Evolutionary conservation across 164 flowering plant genomes (phyloP).

Genomic region (Saururus chinensis): DNA sequence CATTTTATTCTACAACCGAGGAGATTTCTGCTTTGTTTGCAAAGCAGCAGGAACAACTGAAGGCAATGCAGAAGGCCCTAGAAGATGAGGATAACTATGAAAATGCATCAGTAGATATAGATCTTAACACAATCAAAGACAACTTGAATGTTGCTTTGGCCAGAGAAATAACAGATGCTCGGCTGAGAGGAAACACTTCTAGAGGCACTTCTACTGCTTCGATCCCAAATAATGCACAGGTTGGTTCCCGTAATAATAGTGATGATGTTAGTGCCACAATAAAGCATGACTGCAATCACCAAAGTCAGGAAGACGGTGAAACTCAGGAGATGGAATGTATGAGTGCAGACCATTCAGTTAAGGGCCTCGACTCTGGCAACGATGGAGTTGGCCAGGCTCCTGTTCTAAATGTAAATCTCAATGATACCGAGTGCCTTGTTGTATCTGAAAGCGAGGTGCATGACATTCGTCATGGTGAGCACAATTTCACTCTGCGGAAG

Average conservation of each 20-base stretch:
- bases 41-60: constrained; percentile 94
- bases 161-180: constrained; percentile 15
- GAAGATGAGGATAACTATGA: constrained; percentile 93
- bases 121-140: constrained; percentile 22
- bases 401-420: constrained; percentile 31
- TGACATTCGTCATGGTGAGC: constrained; percentile 16
- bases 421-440: constrained; percentile 53
- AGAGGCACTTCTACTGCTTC: constrained; percentile 45
- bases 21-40: constrained; percentile 66
- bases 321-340: constrained; percentile 78
- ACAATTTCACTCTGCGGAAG: constrained; percentile 29
- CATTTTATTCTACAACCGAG: constrained; percentile 97
- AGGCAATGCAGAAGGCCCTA: constrained; percentile 85
- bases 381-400: constrained; percentile 55
- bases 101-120: constrained; percentile 49
- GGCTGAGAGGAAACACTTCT: constrained; percentile 13
- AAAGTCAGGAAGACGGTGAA: constrained; percentile 44
- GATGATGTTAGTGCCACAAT: constrained; percentile 65
- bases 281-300: constrained; percentile 68
- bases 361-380: constrained; percentile 78
- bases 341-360: constrained; percentile 32
- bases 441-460: constrained; percentile 61
- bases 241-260: constrained; percentile 22
- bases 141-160: constrained; percentile 10
- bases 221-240: constrained; percentile 29